Evolutionary conservation across 2,329 filamentous ascomycete genomes (phyloP).

Genomic region (Hirsutella thompsonii): DNA sequence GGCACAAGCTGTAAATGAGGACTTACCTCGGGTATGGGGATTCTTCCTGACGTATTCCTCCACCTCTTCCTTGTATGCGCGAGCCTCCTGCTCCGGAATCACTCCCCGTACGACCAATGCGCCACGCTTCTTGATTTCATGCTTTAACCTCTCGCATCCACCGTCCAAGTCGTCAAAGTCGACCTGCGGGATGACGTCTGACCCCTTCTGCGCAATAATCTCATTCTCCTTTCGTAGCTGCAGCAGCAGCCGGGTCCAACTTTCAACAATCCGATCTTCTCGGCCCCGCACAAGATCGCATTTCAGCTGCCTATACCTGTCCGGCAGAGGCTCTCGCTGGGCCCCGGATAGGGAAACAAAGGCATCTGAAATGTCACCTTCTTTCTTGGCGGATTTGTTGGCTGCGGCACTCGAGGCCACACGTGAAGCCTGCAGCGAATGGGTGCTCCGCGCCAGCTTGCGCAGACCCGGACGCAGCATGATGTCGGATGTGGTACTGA

Average conservation of each 20-base stretch:
- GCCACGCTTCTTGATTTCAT: slow-evolving; percentile 47
- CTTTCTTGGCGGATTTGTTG: slow-evolving; percentile 27
- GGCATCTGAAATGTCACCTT: slow-evolving; percentile 49
- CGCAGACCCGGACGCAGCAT: neutral
- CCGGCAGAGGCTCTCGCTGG: slow-evolving; percentile 32
- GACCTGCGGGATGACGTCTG: slow-evolving; percentile 38
- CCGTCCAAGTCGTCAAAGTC: slow-evolving; percentile 30
- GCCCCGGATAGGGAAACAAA: slow-evolving; percentile 46
- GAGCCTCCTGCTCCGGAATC: slow-evolving; percentile 47
- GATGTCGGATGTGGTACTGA: neutral
- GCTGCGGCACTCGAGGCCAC: slow-evolving; percentile 4
- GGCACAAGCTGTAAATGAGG: too few species aligned
- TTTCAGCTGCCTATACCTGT: slow-evolving; percentile 44
- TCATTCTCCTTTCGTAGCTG: slow-evolving; percentile 33
- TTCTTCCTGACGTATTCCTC: slow-evolving; percentile 55
- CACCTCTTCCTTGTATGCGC: slow-evolving; percentile 50
- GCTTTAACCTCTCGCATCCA: slow-evolving; percentile 20
- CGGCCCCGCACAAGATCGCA: slow-evolving; percentile 34
- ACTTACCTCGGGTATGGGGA: slow-evolving; percentile 38
- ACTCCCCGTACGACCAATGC: slow-evolving; percentile 53
- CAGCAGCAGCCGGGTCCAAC: slow-evolving; percentile 35
- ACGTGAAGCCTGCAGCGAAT: neutral
- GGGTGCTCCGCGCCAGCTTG: neutral
- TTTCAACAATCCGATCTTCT: slow-evolving; percentile 30
- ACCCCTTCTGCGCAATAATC: slow-evolving; percentile 28